These are phyloP conservation scores for Fraxinus xanthoxyloides DNA, from an alignment of 305 asterid genomes.

Conservation along the genomic window DNA sequence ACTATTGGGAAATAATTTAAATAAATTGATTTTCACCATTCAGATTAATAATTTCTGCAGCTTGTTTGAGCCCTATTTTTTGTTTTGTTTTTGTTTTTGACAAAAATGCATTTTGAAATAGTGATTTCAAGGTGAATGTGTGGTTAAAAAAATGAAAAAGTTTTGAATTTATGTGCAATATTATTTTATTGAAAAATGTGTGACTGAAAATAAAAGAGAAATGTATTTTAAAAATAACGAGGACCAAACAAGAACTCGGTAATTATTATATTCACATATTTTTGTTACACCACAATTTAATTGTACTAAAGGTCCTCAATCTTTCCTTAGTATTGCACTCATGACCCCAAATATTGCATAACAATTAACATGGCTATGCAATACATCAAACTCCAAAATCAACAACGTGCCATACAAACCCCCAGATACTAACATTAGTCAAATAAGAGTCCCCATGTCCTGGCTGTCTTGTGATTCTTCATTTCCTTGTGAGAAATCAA, in stretches of 20 bases:
- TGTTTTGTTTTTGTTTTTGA: no score
- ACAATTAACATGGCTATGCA: neutral
- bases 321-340: neutral
- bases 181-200: no score
- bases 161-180: no score
- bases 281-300: neutral
- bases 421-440: neutral
- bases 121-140: no score
- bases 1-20: neutral
- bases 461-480: conserved; percentile 78
- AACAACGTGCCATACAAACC: neutral
- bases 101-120: no score
- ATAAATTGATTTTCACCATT: neutral
- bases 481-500: conserved; percentile 73
- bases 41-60: neutral
- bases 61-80: no score
- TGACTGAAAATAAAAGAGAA: no score
- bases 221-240: no score
- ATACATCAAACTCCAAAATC: neutral
- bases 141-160: no score
- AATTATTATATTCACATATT: neutral
- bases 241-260: no score
- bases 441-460: conserved; percentile 36
- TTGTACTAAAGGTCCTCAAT: neutral
- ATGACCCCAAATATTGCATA: neutral